Evolutionary conservation across 2,329 filamentous ascomycete genomes (phyloP), one percentile per base, ranked within the genome.

Genomic region (Colletotrichum neosansevieriae): DNA sequence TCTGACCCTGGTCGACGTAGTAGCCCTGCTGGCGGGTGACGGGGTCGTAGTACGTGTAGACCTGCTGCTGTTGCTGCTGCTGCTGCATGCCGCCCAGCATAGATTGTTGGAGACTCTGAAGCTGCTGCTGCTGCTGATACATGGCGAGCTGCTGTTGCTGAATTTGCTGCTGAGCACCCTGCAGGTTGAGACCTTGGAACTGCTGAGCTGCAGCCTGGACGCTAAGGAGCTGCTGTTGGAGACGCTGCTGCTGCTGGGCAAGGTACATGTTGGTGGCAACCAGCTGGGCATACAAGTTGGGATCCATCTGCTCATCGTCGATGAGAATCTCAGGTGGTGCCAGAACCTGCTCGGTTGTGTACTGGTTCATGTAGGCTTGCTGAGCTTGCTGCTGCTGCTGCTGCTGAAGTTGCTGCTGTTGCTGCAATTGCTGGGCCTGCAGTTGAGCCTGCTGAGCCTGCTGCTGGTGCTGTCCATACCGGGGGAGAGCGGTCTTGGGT

Each of bases 251-350:
- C 81, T 97, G 94, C 77, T 97, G 94, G 45, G 94, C 94, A 58
- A 99, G 87, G 76, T 97, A 97, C 77, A 96, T 83, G 79, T 98
- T 97, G 75, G 94, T 97, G 65, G 94, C 92, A 76, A 98, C 88
- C 71, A 98, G 85, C 80, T 97, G 94, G 60, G 94, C 93, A 73
- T 97, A 96, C 60, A 97, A 80, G 70, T 89, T 91, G 59, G 94
- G 94, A 75, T 98, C 96, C 82, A 97, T 92, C 73, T 90, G 86
- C 70, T 92, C 88, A 71, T 91, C 88, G 67, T 91, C 87, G 59
- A 96, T 86, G 75, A 93, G 88, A 70, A 98, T 85, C 75, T 92
- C 88, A 4, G 94, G 94, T 70, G 94, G 94, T 9, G 93, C 92
- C 69, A 97, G 84, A 69, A 96, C 91, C 81, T 98, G 94, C 76